Conservation (phyloP, 148 eudicot genomes). For the Rhododendron simsii region DNA sequence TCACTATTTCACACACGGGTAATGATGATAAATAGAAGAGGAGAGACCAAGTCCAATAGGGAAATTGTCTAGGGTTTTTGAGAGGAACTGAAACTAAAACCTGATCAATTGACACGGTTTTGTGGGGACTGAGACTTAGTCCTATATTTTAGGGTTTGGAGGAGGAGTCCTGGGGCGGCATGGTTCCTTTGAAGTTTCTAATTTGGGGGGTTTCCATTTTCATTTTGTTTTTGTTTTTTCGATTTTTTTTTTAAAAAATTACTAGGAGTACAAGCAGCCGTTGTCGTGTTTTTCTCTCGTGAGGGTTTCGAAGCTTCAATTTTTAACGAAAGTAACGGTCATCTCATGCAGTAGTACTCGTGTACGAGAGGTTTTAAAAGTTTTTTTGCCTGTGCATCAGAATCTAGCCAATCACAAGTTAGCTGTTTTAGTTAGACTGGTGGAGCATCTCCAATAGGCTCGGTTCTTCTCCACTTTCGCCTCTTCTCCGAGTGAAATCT, state of each 20-base stretch:
- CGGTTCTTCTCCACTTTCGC: too few species aligned
- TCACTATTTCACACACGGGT: neutral
- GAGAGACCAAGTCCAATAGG: neutral
- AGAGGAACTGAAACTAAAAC: neutral
- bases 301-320: neutral
- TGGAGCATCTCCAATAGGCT: too few species aligned
- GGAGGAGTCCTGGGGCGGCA: neutral
- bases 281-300: neutral
- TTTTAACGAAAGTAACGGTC: constrained; percentile 33
- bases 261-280: neutral
- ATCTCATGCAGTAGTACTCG: neutral
- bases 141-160: neutral
- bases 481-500: too few species aligned
- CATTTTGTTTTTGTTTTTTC: neutral
- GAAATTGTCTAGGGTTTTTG: neutral
- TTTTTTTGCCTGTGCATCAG: too few species aligned
- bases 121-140: neutral
- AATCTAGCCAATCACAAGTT: neutral
- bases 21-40: neutral
- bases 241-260: neutral
- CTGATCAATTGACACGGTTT: constrained; percentile 4
- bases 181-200: neutral
- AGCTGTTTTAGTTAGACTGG: neutral
- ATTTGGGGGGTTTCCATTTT: neutral
- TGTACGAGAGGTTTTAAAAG: neutral